Evolutionary conservation across 345 rosid genomes (phyloP), one percentile per base, ranked within the genome.

Genomic region (Eucalyptus victrix): DNA sequence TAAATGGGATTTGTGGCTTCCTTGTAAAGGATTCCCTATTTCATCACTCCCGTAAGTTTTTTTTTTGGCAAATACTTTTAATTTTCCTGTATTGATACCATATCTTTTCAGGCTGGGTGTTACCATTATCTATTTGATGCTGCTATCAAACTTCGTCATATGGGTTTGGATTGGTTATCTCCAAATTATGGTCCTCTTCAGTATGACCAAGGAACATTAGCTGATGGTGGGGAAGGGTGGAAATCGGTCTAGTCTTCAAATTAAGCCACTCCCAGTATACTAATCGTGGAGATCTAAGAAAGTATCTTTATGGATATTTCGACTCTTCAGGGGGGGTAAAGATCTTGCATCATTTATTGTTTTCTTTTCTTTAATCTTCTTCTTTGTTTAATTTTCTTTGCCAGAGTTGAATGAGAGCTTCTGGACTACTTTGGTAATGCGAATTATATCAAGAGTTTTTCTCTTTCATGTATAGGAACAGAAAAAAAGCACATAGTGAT

Each of bases 71-170:
- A 34, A 72, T 34, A 72, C 19, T 60, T 7, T 18, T 50, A 18
- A 37, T 40, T 90, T 34, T 44, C 44, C 24, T 6, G 23, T 32
- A 32, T 21, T 90, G 18, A 65, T 72, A 51, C n/a, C 67, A 9
- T 69, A 49, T 23, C 62, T 40, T 45, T 93, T 87, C 97, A 96
- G 99, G 97, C 97, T 86, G 98, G 97, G 91, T 95, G 97, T 92
- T 97, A 96, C 91, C 99, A 96, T 90, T 95, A 96, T 90, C 94
- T 96, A 86, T 96, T 96, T 62, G 99, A 96, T 93, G 97, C 99
- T 96, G 99, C 99, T 53, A 94, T 96, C 90, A 97, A 95, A 93
- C 97, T 97, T 92, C 94, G 93, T 93, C 99, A 96, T 87, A 85
- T 95, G 87, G 98, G 99, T 87, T 89, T 96, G 49, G 97, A 95